Base-by-base conservation (phyloP, 768 basidiomycete species). In the Phlebiopsis gigantea region DNA sequence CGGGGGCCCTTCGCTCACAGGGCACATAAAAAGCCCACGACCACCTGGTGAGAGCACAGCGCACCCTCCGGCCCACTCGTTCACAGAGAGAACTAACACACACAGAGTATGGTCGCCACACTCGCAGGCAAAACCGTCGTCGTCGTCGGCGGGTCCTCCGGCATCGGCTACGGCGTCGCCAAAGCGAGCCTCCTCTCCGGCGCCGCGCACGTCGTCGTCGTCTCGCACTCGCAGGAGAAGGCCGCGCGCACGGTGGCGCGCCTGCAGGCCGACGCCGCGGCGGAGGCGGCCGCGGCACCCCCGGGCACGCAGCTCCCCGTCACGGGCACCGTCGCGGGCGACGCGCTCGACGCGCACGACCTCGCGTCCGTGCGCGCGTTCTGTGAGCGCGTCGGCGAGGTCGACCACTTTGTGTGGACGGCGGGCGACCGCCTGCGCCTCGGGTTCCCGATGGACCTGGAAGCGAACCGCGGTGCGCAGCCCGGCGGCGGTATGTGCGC, bases 321-420 rank as follows among this genome's bases (percentile, higher is more conserved):
- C 19, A 39, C 34, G 34, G 50, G 34, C 22, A 41, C 30, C 9
- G 19, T 51, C n/a, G 22, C 19, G 19, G 15, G 15, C 21, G 50
- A 51, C 31, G 30, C 31, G 9, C 21, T 51, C 30, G 50, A 51
- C 22, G 50, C 50, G 34, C 50, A 51, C 31, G 50, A 51, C 21
- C 31, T 51, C 19, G 50, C 30, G 31, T 22, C 31, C 22, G 52
- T 53, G 19, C 29, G 46, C 5, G 55, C 30, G 31, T 48, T 48
- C 22, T 49, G 46, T 21, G 46, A 56, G 22, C 42, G 46, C 7
- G 41, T 56, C 34, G 55, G 55, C 55, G 55, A 56, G 24, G 24
- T 56, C 9, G 55, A 56, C 46, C 55, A 56, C 25, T 29, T 56
- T 9, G 39, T 56, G 15, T 48, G 46, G 46, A 56, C 55, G 22